Base-by-base conservation (phyloP, 257 asterid species). In the Nicotiana attenuata region DNA sequence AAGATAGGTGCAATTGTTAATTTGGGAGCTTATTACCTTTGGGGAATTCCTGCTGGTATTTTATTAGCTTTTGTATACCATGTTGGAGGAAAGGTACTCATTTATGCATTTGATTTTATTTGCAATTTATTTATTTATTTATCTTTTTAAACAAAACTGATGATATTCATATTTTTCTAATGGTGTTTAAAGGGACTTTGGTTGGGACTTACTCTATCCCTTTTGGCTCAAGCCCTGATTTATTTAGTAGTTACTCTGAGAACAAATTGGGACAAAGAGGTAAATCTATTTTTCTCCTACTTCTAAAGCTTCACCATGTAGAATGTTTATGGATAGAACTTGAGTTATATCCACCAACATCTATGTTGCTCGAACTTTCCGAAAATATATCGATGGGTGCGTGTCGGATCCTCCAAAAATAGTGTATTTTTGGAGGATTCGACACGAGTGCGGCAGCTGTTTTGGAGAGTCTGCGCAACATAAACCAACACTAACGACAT, bases 1-100 rank as follows among this genome's bases (percentile, higher is more conserved):
- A 91, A 90, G 82, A 88, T 90, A n/a, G 94, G 93, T 15, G 97
- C 95, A 22, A 65, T 87, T 0, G 90, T 91, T 2, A 93, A 93
- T 65, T 81, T 93, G 73, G 97, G 84, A 3, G 83, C 97, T 0
- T 91, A 90, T 81, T 91, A 91, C 68, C 68, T 92, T 3, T 84
- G 92, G 33, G 85, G 87, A 59, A 67, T 81, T 20, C 87, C 83
- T 22, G 52, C 76, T 59, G 87, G 68, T 10, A 24, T 85, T 38
- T 13, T 77, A 22, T 80, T 85, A 69, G 85, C 85, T n/a, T 85
- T 85, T 47, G 76, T 50, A 38, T 65, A 66, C 29, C 84, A 67
- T 59, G 5, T 77, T 31, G 81, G 83, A 45, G 85, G 87, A 52
- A 82, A 69, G 83, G 85, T 80, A 80, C 9, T 69, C 78, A 16